Percentiles rank a stretch among this genome's conserved stretches.
Conservation (phyloP, 2,329 filamentous ascomycete genomes). For the Aciculosporium take region DNA sequence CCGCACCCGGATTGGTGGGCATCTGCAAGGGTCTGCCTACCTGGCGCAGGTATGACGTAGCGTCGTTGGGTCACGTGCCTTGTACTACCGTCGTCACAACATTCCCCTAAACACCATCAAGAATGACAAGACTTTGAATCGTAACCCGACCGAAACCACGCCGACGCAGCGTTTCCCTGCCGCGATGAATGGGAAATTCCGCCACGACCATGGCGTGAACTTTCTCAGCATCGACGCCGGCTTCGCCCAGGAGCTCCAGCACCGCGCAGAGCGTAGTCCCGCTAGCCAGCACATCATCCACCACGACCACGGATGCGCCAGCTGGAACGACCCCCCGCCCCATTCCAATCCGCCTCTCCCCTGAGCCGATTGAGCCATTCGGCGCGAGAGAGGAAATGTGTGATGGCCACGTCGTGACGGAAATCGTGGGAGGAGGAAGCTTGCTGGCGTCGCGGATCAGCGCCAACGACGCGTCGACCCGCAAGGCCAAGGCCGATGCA, state of each 20-base stretch:
- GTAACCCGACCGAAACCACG: conserved; percentile 34
- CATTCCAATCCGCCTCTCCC: conserved; percentile 34
- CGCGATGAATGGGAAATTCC: conserved; percentile 42
- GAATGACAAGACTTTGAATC: conserved; percentile 39
- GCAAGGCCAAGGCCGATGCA: conserved; percentile 34
- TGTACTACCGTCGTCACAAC: too few species aligned
- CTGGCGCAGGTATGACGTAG: too few species aligned
- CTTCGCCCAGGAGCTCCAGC: conserved; percentile 30
- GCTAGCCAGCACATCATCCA: conserved; percentile 46
- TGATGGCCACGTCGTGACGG: conserved; percentile 31
- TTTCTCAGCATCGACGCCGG: conserved; percentile 25
- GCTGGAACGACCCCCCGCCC: conserved; percentile 23
- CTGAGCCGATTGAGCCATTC: conserved; percentile 8
- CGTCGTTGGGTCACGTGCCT: too few species aligned
- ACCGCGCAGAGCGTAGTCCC: conserved; percentile 40
- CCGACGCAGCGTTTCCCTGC: conserved; percentile 29
- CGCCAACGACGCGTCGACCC: conserved; percentile 27
- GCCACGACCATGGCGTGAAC: conserved; percentile 38
- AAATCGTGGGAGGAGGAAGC: conserved; percentile 41
- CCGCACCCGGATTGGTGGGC: too few species aligned
- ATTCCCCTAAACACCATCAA: conserved; percentile 12
- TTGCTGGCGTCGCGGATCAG: conserved; percentile 43
- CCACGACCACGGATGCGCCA: conserved; percentile 33
- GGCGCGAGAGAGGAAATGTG: conserved; percentile 35
- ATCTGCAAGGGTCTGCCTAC: too few species aligned